Percentiles rank a stretch among this genome's conserved stretches.
Conservation (phyloP, 1,139 yeast genomes). For the Eremothecium gossypii region DNA sequence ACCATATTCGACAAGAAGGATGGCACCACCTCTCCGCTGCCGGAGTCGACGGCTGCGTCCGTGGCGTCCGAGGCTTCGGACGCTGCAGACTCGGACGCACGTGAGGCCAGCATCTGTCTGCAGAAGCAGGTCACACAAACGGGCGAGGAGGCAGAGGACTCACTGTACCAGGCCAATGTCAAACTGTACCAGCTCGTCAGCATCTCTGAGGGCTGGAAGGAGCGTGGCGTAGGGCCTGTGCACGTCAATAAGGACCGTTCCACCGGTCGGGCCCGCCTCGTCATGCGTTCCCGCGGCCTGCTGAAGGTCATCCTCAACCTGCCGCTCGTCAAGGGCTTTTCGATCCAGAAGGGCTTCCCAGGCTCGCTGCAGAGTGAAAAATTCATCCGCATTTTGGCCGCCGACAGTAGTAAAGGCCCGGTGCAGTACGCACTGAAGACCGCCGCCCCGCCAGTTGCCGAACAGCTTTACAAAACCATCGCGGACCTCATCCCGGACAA, state of each 20-base stretch:
- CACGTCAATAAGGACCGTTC: slow-evolving; percentile 54
- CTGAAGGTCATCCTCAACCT: slow-evolving; percentile 74
- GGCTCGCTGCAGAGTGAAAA: slow-evolving; percentile 76
- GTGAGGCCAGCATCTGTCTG: slow-evolving; percentile 13
- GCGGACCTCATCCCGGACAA: slow-evolving; percentile 24
- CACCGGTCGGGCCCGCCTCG: slow-evolving; percentile 43
- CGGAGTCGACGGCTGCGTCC: neutral
- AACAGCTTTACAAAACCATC: slow-evolving; percentile 47
- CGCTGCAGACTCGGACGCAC: slow-evolving; percentile 19
- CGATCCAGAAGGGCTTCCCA: slow-evolving; percentile 69
- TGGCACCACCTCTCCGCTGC: slow-evolving; percentile 1
- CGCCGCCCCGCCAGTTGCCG: slow-evolving; percentile 52
- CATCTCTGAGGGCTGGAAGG: slow-evolving; percentile 82
- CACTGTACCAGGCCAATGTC: slow-evolving; percentile 61
- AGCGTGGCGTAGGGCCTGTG: slow-evolving; percentile 81
- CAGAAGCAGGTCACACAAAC: slow-evolving; percentile 53
- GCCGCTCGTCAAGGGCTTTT: slow-evolving; percentile 51
- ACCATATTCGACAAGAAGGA: slow-evolving; percentile 4
- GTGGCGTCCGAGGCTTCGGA: neutral
- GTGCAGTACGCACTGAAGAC: slow-evolving; percentile 77
- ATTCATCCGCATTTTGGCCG: slow-evolving; percentile 58
- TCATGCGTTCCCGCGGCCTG: slow-evolving; percentile 88
- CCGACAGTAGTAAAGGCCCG: slow-evolving; percentile 53
- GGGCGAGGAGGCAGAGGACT: slow-evolving; percentile 83
- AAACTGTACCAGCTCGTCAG: slow-evolving; percentile 67